These are phyloP conservation scores for Blastobotrys elegans DNA, from an alignment of 1,139 yeast species.

Conservation along the genomic window DNA sequence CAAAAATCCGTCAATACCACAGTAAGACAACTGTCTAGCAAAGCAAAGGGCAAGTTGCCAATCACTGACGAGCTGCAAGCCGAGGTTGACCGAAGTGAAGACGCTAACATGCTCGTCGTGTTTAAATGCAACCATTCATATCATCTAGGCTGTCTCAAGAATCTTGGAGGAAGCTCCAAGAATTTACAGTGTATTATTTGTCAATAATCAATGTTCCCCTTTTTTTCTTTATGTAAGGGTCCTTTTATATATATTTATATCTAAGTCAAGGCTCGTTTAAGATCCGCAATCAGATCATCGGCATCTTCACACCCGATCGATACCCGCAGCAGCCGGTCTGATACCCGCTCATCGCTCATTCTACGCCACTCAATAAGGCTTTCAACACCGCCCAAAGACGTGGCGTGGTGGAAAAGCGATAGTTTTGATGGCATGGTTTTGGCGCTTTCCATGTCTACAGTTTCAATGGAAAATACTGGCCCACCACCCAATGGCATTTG, in stretches of 20 bases:
- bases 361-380: conserved; percentile 90
- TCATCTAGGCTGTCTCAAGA: conserved; percentile 55
- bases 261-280: conserved; percentile 42
- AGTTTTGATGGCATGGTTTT: conserved; percentile 59
- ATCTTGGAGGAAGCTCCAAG: conserved; percentile 35
- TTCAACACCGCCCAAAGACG: conserved; percentile 92
- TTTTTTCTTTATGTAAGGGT: conserved; percentile 10
- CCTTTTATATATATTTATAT: background rate
- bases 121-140: conserved; percentile 64
- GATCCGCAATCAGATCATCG: conserved; percentile 67
- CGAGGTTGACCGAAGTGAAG: conserved; percentile 4
- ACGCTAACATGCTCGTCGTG: conserved; percentile 35
- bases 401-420: conserved; percentile 78
- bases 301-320: conserved; percentile 76
- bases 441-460: conserved; percentile 52
- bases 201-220: too few relatives aligned
- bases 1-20: background rate
- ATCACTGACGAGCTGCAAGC: conserved; percentile 23
- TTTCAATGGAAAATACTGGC: conserved; percentile 70
- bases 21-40: conserved; percentile 5
- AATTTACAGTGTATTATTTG: conserved; percentile 22
- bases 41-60: conserved; percentile 12
- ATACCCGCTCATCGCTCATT: conserved; percentile 57
- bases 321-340: conserved; percentile 57
- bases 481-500: conserved; percentile 61